phyloP scores from a whole-genome alignment of 495 filamentous ascomycete genomes.

The Staphylotrichum tortipilum region DNA sequence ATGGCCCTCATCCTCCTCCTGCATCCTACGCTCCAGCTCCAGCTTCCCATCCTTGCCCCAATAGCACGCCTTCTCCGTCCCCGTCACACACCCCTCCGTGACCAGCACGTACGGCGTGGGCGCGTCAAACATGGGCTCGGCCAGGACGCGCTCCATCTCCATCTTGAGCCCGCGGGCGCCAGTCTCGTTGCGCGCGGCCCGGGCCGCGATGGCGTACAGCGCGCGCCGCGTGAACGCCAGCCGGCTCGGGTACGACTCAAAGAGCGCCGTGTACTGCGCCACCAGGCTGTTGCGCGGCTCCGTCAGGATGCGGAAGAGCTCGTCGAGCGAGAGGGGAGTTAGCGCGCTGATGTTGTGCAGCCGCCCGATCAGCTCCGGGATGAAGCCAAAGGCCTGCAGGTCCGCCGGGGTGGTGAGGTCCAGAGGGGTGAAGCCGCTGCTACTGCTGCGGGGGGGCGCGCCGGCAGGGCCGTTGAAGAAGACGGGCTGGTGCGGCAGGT shows the following conservation, averaged over 20 bases:
- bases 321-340: constrained; percentile 64
- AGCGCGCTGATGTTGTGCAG: constrained; percentile 83
- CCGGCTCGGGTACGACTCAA: constrained; percentile 73
- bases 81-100: constrained; percentile 62
- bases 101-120: constrained; percentile 61
- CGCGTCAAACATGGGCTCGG: constrained; percentile 85
- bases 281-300: constrained; percentile 84
- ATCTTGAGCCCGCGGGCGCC: constrained; percentile 82
- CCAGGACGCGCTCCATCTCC: constrained; percentile 79
- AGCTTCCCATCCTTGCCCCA: constrained; percentile 44
- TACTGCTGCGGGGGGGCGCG: too few relatives aligned
- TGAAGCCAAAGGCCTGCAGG: constrained; percentile 84
- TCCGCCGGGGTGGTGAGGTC: constrained; percentile 75
- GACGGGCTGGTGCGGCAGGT: constrained; percentile 36
- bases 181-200: constrained; percentile 66
- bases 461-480: constrained; percentile 19
- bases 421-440: constrained; percentile 57
- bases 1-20: constrained; percentile 41
- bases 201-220: constrained; percentile 66
- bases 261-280: constrained; percentile 76
- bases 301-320: constrained; percentile 79
- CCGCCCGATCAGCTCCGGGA: constrained; percentile 86
- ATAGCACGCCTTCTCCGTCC: constrained; percentile 46
- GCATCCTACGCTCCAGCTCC: constrained; percentile 45
- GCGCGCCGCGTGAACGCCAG: constrained; percentile 75